These are phyloP conservation scores for Amaranthus hypochondriacus DNA, from an alignment of 148 eudicot genomes.

Conservation along the genomic window DNA sequence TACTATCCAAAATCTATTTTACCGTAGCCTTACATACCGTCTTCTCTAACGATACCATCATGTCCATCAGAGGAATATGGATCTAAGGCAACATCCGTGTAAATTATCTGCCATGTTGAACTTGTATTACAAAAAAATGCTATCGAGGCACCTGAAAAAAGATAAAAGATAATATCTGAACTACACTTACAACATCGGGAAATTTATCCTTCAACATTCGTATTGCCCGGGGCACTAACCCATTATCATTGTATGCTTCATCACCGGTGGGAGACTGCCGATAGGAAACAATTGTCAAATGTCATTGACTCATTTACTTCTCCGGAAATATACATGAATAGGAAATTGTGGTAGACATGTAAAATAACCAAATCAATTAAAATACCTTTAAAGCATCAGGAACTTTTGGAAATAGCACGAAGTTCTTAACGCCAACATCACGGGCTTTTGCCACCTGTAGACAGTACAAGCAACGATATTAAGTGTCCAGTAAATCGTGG, in stretches of 20 bases:
- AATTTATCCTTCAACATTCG: slow-evolving; percentile 86
- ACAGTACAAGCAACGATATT: slow-evolving; percentile 6
- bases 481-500: background rate
- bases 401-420: slow-evolving; percentile 93
- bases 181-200: slow-evolving; percentile 86
- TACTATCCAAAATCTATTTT: background rate
- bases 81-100: slow-evolving; percentile 97
- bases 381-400: slow-evolving; percentile 95
- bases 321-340: background rate
- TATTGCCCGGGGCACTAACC: slow-evolving; percentile 86
- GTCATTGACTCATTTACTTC: background rate
- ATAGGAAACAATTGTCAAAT: background rate
- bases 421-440: slow-evolving; percentile 86
- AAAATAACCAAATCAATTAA: background rate
- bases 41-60: slow-evolving; percentile 98
- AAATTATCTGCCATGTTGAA: slow-evolving; percentile 50
- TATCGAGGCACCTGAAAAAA: background rate
- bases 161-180: background rate
- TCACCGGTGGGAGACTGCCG: slow-evolving; percentile 74
- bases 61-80: slow-evolving; percentile 98
- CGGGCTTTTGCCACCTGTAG: slow-evolving; percentile 83
- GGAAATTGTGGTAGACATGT: background rate
- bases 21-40: slow-evolving; percentile 41
- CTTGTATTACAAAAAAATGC: slow-evolving; percentile 8
- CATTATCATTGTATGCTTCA: slow-evolving; percentile 93